Percentiles rank a stretch among this genome's conserved stretches.
phyloP scores from a whole-genome alignment of 2,329 filamentous ascomycete species.

The Chaetomiaceae sp. region DNA sequence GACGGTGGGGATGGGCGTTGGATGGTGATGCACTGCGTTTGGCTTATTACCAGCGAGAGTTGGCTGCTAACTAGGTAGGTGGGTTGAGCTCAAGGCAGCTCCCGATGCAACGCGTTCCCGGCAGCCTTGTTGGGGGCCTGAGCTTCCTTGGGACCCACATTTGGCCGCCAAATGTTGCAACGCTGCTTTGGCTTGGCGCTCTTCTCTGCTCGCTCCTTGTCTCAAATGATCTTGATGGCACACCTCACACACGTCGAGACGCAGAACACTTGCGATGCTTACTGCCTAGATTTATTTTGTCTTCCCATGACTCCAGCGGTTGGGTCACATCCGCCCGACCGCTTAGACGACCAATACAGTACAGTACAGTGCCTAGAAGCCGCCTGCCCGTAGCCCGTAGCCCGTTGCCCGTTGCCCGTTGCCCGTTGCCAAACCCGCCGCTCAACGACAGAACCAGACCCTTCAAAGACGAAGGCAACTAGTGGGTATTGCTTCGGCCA shows the following conservation, averaged over 20 bases:
- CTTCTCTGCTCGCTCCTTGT: too few species aligned
- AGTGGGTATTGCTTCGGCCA: constrained; percentile 14
- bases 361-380: neutral
- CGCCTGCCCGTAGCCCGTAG: neutral
- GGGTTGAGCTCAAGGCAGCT: constrained; percentile 25
- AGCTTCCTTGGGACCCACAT: neutral
- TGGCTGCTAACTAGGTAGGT: constrained; percentile 1
- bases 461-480: constrained; percentile 3
- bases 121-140: constrained; percentile 7
- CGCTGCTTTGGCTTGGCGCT: neutral
- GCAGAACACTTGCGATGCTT: neutral
- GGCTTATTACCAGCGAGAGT: constrained; percentile 9
- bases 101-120: constrained; percentile 24
- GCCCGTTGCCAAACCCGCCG: neutral
- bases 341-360: neutral
- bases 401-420: neutral
- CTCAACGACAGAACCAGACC: constrained; percentile 3
- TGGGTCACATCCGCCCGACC: neutral
- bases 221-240: too few species aligned
- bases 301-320: constrained; percentile 8
- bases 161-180: too few species aligned
- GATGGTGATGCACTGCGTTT: constrained; percentile 3
- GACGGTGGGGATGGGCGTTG: neutral
- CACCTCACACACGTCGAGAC: neutral
- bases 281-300: constrained; percentile 4